Evolutionary conservation across 2,329 filamentous ascomycete species (phyloP).

Genomic region (Didymella keratinophila): DNA sequence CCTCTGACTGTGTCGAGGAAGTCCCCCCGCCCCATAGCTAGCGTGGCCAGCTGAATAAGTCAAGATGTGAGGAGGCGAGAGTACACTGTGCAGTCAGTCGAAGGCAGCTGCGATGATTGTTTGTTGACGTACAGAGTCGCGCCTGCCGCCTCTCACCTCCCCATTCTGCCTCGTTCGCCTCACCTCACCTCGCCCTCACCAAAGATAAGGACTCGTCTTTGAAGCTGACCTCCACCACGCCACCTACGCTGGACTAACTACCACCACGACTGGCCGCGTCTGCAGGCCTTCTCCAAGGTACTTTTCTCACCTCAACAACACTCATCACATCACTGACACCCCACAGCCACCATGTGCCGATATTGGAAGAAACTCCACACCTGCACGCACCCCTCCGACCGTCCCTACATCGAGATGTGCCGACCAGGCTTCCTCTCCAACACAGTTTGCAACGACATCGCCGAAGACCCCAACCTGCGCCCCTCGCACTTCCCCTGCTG

Average conservation of each 20-base stretch:
- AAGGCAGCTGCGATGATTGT: not conserved
- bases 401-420: constrained; percentile 38
- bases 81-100: too few relatives aligned
- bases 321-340: not conserved
- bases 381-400: constrained; percentile 30
- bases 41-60: too few relatives aligned
- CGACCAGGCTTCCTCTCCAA: constrained; percentile 31
- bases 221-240: not conserved
- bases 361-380: constrained; percentile 40
- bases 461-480: constrained; percentile 20
- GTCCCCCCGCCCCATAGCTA: too few relatives aligned
- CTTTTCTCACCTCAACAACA: not conserved
- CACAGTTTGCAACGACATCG: constrained; percentile 30
- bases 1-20: too few relatives aligned
- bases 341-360: constrained; percentile 29
- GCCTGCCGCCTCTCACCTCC: constrained; percentile 1
- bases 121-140: not conserved
- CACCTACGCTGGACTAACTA: not conserved
- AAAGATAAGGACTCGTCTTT: too few relatives aligned
- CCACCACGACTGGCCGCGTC: not conserved
- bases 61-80: too few relatives aligned
- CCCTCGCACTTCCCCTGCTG: constrained; percentile 36
- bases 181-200: not conserved
- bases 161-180: not conserved
- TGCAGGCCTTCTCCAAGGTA: not conserved